Base-by-base conservation (phyloP, 129 eudicot species). In the Pittosporum tobira region DNA sequence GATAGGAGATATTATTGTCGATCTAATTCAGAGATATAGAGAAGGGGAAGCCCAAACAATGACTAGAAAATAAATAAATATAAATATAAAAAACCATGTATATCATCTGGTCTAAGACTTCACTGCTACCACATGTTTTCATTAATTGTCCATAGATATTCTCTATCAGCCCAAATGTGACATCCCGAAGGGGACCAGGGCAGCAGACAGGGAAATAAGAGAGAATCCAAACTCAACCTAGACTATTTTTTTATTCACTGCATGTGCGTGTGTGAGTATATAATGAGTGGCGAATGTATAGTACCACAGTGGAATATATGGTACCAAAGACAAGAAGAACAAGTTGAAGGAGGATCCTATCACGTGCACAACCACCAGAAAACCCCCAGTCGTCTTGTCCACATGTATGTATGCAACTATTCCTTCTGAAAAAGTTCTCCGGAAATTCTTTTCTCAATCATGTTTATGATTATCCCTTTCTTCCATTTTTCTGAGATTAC, bases 321-420 rank as follows among this genome's bases (percentile, higher is more conserved):
- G 47, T 21, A 29, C 43, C 18, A 47, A 21, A 19, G 21, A 48
- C 13, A 12, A 29, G 55, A 49, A 62, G 27, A 48, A 34, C 25
- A 29, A 61, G 30, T 45, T 47, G 67, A 36, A 62, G 67, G 6
- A 62, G 67, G 46, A 23, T 30, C 67, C 38, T 31, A 46, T 29
- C 67, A 62, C 31, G 36, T 48, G 67, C 44, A 48, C 31, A 21
- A 48, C 67, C 67, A 48, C n/a, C 67, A 48, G 57, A 47, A 62
- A 31, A 3, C 44, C 53, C 43, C 20, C 67, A 22, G 13, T 45
- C 51, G 3, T 61, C n/a, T 42, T 61, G 66, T 61, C 55, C 40
- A 37, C 55, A 61, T 61, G 66, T 61, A 61, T 47, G 57, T 48
- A 30, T 30, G 36, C 11, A n/a, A 31, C 15, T 56, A 34, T 12